A percentile compares a stretch with the other conserved stretches of the same genome.
phyloP scores from a whole-genome alignment of 2,329 filamentous ascomycete species.

The Phaeosphaeriaceae sp. region DNA sequence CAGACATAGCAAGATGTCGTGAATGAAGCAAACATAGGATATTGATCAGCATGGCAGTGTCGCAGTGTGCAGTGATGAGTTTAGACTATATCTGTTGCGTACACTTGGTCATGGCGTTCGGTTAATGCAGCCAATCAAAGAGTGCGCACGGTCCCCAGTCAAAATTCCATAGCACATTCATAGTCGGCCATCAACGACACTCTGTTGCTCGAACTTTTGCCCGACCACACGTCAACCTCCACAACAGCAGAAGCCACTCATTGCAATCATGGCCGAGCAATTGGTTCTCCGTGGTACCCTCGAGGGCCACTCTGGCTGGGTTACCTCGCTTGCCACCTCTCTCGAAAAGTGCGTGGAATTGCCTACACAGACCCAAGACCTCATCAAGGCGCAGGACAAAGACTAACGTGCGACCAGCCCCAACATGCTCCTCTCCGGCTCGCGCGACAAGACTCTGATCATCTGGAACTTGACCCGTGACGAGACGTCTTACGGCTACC shows the following conservation, averaged over 20 bases:
- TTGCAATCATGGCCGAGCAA: slow-evolving; percentile 80
- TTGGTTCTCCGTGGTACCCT: slow-evolving; percentile 95
- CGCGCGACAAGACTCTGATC: slow-evolving; percentile 98
- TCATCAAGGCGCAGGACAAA: no score
- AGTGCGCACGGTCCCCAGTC: no score
- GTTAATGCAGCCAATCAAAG: no score
- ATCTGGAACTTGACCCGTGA: slow-evolving; percentile 99
- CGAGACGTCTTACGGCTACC: slow-evolving; percentile 97
- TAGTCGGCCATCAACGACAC: neutral
- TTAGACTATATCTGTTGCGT: no score
- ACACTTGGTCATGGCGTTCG: no score
- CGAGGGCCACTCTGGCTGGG: slow-evolving; percentile 99
- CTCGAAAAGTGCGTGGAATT: slow-evolving; percentile 80
- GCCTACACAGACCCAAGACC: no score
- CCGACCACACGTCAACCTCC: slow-evolving; percentile 37
- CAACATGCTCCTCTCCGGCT: slow-evolving; percentile 99
- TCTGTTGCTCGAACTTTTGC: slow-evolving; percentile 25
- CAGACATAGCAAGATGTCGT: no score
- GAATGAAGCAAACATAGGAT: no score
- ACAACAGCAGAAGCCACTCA: slow-evolving; percentile 45
- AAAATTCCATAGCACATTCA: neutral
- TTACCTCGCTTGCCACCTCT: slow-evolving; percentile 97
- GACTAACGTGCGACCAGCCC: slow-evolving; percentile 66
- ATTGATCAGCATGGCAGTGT: no score
- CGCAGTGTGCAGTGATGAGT: no score